Base-by-base conservation (phyloP, 1,284 basidiomycete species). In the Leccinum fallax region DNA sequence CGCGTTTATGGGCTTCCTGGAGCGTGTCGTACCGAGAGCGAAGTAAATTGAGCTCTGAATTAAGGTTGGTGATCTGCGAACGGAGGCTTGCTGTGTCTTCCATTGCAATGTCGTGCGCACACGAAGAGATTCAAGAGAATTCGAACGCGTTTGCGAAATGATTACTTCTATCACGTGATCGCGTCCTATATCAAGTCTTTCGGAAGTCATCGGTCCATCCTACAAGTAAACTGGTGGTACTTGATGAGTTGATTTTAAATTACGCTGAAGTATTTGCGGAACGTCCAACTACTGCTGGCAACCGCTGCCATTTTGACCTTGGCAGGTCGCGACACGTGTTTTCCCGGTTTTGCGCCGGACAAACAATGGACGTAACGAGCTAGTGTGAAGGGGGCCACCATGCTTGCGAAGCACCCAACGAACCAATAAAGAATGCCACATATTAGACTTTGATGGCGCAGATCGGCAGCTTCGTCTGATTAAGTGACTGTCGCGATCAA, bases 1-100 rank as follows among this genome's bases (percentile, higher is more conserved):
- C 78, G 2, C 80, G 76, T 49, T 76, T 71, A 53, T 79, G 77
- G 30, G 74, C 74, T 43, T 74, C 72, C 3, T 75, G 63, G 5
- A 83, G 73, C 1, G 71, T 75, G 57, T 83, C 79, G 60, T 82
- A 83, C 5, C 77, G 76, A 38, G 62, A 65, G 61, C 77, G 68
- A 0, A 86, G 74, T 2, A 72, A 65, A 11, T 74, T 67, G 9
- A 82, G 75, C 57, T 81, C 78, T 57, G 61, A 63, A 34, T 77
- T 66, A 10, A 83, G 70, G 19, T 1, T 53, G 40, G 46, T 34
- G 1, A 72, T 21, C 21, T 72, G 69, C 2, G 61, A 24, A 30
- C 57, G 61, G 11, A 68, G 57, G 38, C 38, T 52, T 26, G 36
- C 48, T 16, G 55, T 55, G n/a, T 66, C 61, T 13, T 58, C 55